Conservation (phyloP, 306 rosid genomes). For the Urtica urens region DNA sequence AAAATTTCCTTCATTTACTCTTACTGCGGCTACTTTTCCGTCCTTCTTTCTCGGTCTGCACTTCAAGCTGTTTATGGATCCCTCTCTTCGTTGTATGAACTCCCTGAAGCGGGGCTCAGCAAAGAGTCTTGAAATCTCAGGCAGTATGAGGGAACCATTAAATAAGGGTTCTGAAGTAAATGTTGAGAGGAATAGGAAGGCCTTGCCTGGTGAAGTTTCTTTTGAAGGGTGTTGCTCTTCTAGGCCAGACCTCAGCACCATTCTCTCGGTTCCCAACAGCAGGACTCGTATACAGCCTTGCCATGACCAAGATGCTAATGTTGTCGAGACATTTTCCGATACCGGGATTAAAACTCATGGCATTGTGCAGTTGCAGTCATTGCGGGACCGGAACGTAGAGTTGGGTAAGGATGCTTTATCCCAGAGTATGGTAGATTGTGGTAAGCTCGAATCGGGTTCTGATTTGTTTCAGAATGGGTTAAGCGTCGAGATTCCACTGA, state of each 20-base stretch:
- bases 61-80: slow-evolving; percentile 70
- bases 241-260: slow-evolving; percentile 20
- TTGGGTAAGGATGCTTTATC: slow-evolving; percentile 24
- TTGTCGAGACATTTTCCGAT: slow-evolving; percentile 27
- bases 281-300: slow-evolving; percentile 11
- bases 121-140: slow-evolving; percentile 32
- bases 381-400: slow-evolving; percentile 25
- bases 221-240: slow-evolving; percentile 27
- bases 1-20: slow-evolving; percentile 61
- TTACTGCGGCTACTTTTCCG: slow-evolving; percentile 77
- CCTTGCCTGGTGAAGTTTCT: slow-evolving; percentile 20
- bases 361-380: slow-evolving; percentile 17
- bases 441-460: slow-evolving; percentile 33
- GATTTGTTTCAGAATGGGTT: slow-evolving; percentile 37
- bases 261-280: slow-evolving; percentile 23
- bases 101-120: slow-evolving; percentile 27
- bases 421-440: slow-evolving; percentile 25
- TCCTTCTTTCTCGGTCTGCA: slow-evolving; percentile 72
- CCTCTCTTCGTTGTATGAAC: slow-evolving; percentile 34
- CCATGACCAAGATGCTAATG: slow-evolving; percentile 17
- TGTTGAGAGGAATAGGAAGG: slow-evolving; percentile 21
- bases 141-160: slow-evolving; percentile 27
- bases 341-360: slow-evolving; percentile 18
- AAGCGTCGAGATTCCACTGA: slow-evolving; percentile 50
- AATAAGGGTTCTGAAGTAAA: slow-evolving; percentile 23